Evolutionary conservation across 1,284 basidiomycete genomes (phyloP), one percentile per base, ranked within the genome.

Genomic region (Microstroma glucosiphilum): DNA sequence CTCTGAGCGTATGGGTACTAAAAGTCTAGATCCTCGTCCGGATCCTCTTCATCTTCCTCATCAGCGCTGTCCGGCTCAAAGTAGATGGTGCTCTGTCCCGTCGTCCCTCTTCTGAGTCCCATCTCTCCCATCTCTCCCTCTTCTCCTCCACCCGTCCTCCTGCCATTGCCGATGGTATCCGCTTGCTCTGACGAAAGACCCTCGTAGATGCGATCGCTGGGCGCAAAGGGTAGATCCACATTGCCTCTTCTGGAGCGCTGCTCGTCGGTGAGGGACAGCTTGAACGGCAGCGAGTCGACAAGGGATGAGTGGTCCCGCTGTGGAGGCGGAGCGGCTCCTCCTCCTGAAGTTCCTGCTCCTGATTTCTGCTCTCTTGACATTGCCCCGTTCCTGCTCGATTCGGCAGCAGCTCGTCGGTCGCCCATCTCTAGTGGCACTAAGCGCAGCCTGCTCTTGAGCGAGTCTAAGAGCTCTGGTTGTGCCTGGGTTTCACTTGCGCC

Each of bases 101-200:
- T 54, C 17, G 51, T 54, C 2, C 51, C 67, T 67, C 49, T 68
- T 68, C 56, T 75, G 71, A 23, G 69, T 64, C 73, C 73, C 71
- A 60, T 67, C 69, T 48, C 70, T 37, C 30, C 30, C 30, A 37
- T 37, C 30, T 37, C 30, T 67, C 40, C 69, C 72, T 57, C 68
- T 61, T 51, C 65, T 60, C 56, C 65, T 64, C 57, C 63, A 56
- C 53, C 63, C 64, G n/a, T 63, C 61, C 1, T 51, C 62, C 26
- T 25, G 13, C 17, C 21, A 23, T 54, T 26, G 30, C 30, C 9
- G 4, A 9, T 4, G 30, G 30, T 37, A 9, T 37, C 30, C 30
- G 30, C 9, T 37, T 37, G 30, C 43, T 48, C 43, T 21, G 43
- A 48, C 6, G 43, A 48, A 25, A 23, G 13, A 25, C 51, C 51